Conservation (phyloP, 257 asterid species). For the Lycium barbarum region DNA sequence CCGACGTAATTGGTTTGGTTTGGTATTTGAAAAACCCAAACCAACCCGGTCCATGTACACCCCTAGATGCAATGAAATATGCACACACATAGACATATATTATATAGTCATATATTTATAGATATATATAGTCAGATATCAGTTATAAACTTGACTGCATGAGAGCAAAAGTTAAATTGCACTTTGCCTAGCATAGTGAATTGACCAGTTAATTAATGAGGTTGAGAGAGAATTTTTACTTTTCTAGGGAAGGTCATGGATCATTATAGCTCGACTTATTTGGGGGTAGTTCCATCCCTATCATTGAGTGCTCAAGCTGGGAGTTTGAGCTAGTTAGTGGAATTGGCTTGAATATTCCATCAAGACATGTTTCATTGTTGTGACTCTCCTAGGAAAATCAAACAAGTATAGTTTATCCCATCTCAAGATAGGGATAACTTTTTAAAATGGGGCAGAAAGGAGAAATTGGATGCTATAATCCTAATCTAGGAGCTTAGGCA, state of each 20-base stretch:
- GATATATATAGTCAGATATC: background rate
- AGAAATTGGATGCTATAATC: background rate
- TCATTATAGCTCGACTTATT: background rate
- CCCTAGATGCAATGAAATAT: too few relatives aligned
- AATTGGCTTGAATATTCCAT: background rate
- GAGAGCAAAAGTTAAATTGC: background rate
- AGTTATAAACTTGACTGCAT: background rate
- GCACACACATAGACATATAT: background rate
- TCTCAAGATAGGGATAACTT: background rate
- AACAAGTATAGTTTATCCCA: background rate
- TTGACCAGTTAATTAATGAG: background rate
- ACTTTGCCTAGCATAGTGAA: background rate
- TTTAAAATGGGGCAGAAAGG: background rate
- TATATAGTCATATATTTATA: background rate
- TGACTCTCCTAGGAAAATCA: background rate
- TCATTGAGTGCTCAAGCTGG: conserved; percentile 21
- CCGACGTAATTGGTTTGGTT: too few relatives aligned
- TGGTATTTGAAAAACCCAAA: too few relatives aligned
- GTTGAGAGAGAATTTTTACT: background rate
- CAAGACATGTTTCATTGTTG: background rate
- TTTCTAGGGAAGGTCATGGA: background rate
- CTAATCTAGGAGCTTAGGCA: conserved; percentile 4
- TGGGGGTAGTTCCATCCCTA: conserved; percentile 11
- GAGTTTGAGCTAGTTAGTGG: background rate
- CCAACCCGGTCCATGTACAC: too few relatives aligned